Evolutionary conservation across 2,329 filamentous ascomycete species (phyloP), one percentile per base, ranked within the genome.

Genomic region (Beauveria scarabaeidicola): DNA sequence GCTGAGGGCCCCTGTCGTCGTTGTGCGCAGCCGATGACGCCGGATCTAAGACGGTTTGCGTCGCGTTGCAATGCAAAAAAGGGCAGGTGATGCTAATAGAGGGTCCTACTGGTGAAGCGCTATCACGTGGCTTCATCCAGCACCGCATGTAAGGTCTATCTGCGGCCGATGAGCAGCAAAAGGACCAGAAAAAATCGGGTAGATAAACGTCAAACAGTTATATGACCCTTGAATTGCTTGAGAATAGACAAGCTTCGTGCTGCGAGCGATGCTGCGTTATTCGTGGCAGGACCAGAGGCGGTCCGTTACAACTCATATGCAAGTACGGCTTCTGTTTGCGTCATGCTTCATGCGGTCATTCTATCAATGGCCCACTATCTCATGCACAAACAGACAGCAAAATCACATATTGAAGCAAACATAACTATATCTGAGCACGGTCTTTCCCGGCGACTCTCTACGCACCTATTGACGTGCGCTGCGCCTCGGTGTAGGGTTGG

Each of bases 31-130:
- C 66, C 64, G 62, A 64, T 66, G 64, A 68, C 64, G 69, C 68
- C 69, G 63, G 63, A 65, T 71, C 62, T 70, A 67, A 70, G 69
- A 69, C 68, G 67, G 66, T 63, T 65, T 61, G 66, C 65, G 64
- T 64, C 66, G 67, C 50, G 55, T 46, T 51, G 48, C n/a, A 36
- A 52, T 50, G 32, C 21, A 32, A 29, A 19, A 32, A 29, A 19
- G 32, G 9, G 32, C 50, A 50, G 41, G 29, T 44, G 29, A 55
- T 36, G 44, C 52, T 40, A 29, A 50, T 44, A 54, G 44, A 43
- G 32, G 32, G 56, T 46, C 11, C 48, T 58, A 52, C 40, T 17
- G 38, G 11, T 44, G n/a, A 44, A 46, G 48, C 27, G 32, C 40
- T 59, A 64, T 64, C 63, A 64, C 63, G 63, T 64, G 63, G 59